A percentile compares a stretch with the other conserved stretches of the same genome.
Evolutionary conservation across 441 rosid species (phyloP).

Genomic region (Rhodomyrtus psidioides): DNA sequence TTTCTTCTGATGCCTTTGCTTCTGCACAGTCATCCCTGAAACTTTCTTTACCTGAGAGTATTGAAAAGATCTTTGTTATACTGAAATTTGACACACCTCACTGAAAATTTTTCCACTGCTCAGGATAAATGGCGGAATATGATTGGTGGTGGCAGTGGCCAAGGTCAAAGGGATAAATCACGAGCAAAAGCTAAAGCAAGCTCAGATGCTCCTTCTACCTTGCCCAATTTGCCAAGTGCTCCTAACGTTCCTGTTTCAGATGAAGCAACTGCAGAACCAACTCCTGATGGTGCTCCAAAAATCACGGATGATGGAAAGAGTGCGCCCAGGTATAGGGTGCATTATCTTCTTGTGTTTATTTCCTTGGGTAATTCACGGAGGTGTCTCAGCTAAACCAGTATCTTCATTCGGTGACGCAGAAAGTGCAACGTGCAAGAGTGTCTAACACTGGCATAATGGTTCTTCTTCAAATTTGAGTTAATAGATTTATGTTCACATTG

Average conservation of each 20-base stretch:
- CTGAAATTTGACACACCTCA: neutral
- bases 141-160: conserved; percentile 54
- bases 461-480: neutral
- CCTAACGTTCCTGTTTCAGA: conserved; percentile 20
- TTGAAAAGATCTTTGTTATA: neutral
- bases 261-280: conserved; percentile 10
- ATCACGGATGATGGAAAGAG: conserved; percentile 4
- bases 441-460: neutral
- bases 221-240: conserved; percentile 16
- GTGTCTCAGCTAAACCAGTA: neutral
- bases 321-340: conserved; percentile 36
- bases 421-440: neutral
- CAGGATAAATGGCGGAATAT: conserved; percentile 87
- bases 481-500: neutral
- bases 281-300: conserved; percentile 23
- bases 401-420: neutral
- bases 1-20: neutral
- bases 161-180: conserved; percentile 59
- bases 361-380: neutral
- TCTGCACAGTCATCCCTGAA: neutral
- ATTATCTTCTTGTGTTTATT: neutral
- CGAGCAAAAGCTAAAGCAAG: conserved; percentile 44
- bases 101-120: neutral
- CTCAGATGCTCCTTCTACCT: conserved; percentile 21
- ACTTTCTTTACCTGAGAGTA: neutral